Percentiles rank a stretch among this genome's conserved stretches.
Evolutionary conservation across 495 filamentous ascomycete species (phyloP).

Genomic region (Massariosphaeria phaeospora): DNA sequence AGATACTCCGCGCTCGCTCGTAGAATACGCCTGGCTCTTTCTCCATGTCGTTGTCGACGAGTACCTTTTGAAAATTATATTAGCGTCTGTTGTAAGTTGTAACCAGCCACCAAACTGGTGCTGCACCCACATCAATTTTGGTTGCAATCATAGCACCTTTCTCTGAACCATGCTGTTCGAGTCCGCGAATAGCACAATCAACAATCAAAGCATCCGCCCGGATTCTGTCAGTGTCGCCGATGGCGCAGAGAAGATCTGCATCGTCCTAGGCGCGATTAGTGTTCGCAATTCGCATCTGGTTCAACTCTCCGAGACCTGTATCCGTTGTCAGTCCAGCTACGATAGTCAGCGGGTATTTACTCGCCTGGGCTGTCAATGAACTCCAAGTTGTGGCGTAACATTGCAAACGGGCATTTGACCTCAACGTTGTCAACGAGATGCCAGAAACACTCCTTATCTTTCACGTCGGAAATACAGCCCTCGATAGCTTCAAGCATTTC

Average conservation of each 20-base stretch:
- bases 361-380: constrained; percentile 11
- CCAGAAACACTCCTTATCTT: constrained; percentile 5
- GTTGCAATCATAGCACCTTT: constrained; percentile 10
- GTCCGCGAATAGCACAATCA: too few species aligned
- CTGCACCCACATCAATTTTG: constrained; percentile 18
- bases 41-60: too few species aligned
- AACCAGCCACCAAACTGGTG: too few species aligned
- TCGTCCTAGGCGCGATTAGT: constrained; percentile 1
- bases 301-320: constrained; percentile 11
- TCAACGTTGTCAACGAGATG: constrained; percentile 11
- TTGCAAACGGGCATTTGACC: background rate
- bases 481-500: constrained; percentile 1
- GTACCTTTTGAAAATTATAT: too few species aligned
- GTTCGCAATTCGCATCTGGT: background rate
- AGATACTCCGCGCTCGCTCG: too few species aligned
- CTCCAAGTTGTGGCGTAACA: constrained; percentile 6
- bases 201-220: too few species aligned
- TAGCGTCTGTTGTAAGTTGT: too few species aligned
- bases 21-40: too few species aligned
- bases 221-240: constrained; percentile 1
- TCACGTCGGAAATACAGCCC: constrained; percentile 3
- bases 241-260: constrained; percentile 1
- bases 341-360: background rate
- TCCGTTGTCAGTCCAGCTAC: background rate
- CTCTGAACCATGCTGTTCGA: background rate